Evolutionary conservation across 306 rosid species (phyloP).

Genomic region (Clitoria ternatea): DNA sequence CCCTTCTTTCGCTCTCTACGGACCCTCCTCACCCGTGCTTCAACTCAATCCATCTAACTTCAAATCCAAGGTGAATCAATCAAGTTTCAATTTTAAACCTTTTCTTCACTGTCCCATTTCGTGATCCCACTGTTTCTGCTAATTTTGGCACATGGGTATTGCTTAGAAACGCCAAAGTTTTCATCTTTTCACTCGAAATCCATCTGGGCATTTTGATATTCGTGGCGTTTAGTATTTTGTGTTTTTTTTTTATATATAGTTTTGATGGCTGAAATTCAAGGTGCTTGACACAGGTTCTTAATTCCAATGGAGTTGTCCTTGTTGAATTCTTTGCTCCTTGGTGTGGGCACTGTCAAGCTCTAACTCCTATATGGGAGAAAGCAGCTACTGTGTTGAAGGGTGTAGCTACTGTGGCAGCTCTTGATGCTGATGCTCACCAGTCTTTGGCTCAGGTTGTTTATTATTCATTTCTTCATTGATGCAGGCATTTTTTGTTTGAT

Average conservation of each 20-base stretch:
- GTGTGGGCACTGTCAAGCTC: conserved; percentile 99
- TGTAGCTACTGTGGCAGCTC: conserved; percentile 88
- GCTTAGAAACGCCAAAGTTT: conserved; percentile 12
- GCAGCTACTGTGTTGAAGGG: conserved; percentile 89
- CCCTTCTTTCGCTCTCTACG: conserved; percentile 71
- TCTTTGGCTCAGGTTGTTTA: conserved; percentile 79
- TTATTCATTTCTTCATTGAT: conserved; percentile 20
- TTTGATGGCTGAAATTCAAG: background rate
- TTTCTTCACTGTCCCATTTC: background rate
- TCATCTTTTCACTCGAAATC: conserved; percentile 7
- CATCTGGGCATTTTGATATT: conserved; percentile 15
- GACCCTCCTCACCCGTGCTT: conserved; percentile 85
- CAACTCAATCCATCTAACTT: conserved; percentile 91
- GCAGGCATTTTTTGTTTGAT: background rate
- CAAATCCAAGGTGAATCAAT: conserved; percentile 76
- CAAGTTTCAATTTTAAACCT: background rate
- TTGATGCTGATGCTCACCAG: conserved; percentile 91
- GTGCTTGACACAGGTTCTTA: conserved; percentile 69
- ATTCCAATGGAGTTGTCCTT: conserved; percentile 85
- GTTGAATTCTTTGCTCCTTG: conserved; percentile 99
- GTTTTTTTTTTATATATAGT: too few relatives aligned
- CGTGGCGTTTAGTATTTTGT: background rate
- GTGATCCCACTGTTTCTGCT: conserved; percentile 13
- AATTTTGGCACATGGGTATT: background rate
- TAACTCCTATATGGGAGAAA: conserved; percentile 93